These are phyloP conservation scores for Tremella yokohamensis DNA, from an alignment of 768 basidiomycete species.

Conservation along the genomic window DNA sequence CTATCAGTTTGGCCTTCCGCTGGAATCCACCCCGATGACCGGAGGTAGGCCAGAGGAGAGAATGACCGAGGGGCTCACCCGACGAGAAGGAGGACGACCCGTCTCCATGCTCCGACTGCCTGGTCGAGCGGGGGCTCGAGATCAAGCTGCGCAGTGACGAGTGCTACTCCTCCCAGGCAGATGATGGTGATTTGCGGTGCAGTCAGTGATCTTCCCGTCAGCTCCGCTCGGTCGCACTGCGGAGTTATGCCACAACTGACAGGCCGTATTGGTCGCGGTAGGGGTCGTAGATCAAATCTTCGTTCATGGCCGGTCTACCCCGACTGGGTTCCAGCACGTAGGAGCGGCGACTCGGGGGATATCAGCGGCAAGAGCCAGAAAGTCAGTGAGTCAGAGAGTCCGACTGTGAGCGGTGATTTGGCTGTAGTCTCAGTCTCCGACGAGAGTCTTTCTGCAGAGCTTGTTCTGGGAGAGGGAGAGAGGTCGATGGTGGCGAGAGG, in stretches of 20 bases:
- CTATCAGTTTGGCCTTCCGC: neutral
- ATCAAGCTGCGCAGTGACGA: neutral
- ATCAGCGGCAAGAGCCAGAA: no score
- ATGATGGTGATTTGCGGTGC: constrained; percentile 3
- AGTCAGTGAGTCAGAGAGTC: no score
- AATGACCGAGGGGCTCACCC: neutral
- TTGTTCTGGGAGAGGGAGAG: no score
- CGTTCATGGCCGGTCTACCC: neutral
- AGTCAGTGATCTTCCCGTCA: neutral
- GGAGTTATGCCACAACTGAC: neutral
- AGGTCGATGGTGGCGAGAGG: no score
- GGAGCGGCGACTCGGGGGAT: no score
- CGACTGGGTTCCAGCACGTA: no score
- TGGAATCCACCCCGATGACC: neutral
- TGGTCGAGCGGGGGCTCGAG: constrained; percentile 1
- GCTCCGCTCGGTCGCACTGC: neutral
- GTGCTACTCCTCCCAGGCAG: neutral
- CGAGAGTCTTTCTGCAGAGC: no score
- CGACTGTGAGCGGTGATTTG: no score
- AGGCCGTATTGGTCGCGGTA: neutral
- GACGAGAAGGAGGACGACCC: neutral
- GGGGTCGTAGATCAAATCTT: constrained; percentile 1
- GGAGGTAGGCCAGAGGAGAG: neutral
- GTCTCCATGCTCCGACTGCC: neutral
- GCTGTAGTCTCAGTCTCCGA: no score